Evolutionary conservation across 768 basidiomycete species (phyloP).

Genomic region (Mycena alexandri): DNA sequence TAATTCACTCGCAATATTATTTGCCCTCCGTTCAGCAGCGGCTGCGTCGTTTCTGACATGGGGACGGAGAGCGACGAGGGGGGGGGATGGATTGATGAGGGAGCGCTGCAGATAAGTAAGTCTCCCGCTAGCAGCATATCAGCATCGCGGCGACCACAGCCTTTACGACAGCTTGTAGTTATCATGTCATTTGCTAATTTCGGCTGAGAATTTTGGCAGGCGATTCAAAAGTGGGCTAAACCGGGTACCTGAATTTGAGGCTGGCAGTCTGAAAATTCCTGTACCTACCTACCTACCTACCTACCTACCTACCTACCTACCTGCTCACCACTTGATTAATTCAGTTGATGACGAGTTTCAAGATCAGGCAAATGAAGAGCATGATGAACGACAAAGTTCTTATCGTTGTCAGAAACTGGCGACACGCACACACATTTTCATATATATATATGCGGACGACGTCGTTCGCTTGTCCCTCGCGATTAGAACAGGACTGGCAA

Average conservation of each 20-base stretch:
- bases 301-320: too few relatives aligned
- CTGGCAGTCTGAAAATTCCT: too few relatives aligned
- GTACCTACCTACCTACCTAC: too few relatives aligned
- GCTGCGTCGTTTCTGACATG: conserved; percentile 3
- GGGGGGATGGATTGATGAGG: background rate
- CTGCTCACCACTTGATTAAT: conserved; percentile 1
- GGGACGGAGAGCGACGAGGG: too few relatives aligned
- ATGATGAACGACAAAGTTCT: background rate
- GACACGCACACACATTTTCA: background rate
- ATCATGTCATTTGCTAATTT: conserved; percentile 14
- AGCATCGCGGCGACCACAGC: conserved; percentile 9
- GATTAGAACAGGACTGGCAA: background rate
- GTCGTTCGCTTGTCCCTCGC: background rate
- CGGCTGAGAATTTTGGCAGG: background rate
- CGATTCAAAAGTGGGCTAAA: conserved; percentile 7
- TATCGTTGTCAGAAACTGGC: conserved; percentile 5
- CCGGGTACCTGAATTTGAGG: too few relatives aligned
- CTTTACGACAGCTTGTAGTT: background rate
- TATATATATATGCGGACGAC: conserved; percentile 3
- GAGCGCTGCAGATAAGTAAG: conserved; percentile 12
- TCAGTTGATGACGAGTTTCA: conserved; percentile 6
- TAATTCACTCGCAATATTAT: conserved; percentile 35
- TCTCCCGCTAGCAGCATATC: conserved; percentile 13
- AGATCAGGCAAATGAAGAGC: conserved; percentile 2
- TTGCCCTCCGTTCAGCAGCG: conserved; percentile 9